A percentile compares a stretch with the other conserved stretches of the same genome.
phyloP scores from a whole-genome alignment of 2,329 filamentous ascomycete genomes.

The Fusarium globosum region DNA sequence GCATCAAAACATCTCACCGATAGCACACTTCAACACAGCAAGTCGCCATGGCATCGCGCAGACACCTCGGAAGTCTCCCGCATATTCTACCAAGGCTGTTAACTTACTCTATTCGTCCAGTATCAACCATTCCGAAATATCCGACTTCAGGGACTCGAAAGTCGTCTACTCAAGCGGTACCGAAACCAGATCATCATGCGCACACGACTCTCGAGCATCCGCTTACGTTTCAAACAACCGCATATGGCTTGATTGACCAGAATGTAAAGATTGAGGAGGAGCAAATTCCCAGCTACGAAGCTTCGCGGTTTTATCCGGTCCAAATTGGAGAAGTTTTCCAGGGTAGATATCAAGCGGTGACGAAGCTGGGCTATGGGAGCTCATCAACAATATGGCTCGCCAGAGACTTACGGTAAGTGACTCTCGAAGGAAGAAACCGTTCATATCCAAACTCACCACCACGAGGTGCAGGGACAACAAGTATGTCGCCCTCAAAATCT shows the following conservation, averaged over 20 bases:
- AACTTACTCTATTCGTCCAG: fast-evolving
- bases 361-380: conserved; percentile 55
- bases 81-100: fast-evolving
- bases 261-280: conserved; percentile 50
- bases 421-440: too few relatives aligned
- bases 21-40: fast-evolving
- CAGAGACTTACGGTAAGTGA: conserved; percentile 15
- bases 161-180: neutral
- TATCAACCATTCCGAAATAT: neutral
- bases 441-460: too few relatives aligned
- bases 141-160: neutral
- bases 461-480: conserved; percentile 30
- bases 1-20: neutral
- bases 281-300: conserved; percentile 48
- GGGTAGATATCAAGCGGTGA: conserved; percentile 50
- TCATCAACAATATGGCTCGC: conserved; percentile 58
- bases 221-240: neutral
- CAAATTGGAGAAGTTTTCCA: conserved; percentile 52
- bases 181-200: neutral
- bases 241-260: neutral
- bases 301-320: conserved; percentile 53
- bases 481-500: conserved; percentile 50
- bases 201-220: neutral
- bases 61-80: fast-evolving
- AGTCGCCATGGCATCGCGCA: neutral